Conservation (phyloP, 352 stramenopile genomes). For the Globisporangium viniferum region DNA sequence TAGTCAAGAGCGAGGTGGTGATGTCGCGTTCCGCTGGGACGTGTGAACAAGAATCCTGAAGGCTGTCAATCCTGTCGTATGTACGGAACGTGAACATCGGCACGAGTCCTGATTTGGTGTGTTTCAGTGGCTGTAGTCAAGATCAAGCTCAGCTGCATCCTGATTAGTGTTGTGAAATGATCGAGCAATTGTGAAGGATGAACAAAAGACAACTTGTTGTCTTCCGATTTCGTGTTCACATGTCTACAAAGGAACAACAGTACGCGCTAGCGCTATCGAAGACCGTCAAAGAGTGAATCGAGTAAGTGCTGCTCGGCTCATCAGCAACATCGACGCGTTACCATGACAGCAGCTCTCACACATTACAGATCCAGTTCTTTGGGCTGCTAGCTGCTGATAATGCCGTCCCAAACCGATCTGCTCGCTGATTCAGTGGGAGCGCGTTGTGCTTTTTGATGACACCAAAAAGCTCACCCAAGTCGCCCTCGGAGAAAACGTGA, state of each 20-base stretch:
- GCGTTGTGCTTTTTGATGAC: not conserved
- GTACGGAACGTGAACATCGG: not conserved
- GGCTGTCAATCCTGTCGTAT: not conserved
- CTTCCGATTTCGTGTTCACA: not conserved
- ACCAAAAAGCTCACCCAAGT: not conserved
- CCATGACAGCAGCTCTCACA: not conserved
- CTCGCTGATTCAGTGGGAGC: constrained; percentile 3
- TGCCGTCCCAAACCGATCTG: not conserved
- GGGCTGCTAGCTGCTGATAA: not conserved
- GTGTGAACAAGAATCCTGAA: not conserved
- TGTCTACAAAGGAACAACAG: not conserved
- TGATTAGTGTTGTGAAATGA: not conserved
- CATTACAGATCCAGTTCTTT: not conserved
- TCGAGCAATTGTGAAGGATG: not conserved
- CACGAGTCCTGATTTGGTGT: not conserved
- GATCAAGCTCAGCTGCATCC: not conserved
- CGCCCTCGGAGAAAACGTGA: not conserved
- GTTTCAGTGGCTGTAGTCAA: not conserved
- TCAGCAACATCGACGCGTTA: not conserved
- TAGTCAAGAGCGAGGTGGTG: not conserved
- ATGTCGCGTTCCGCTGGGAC: not conserved
- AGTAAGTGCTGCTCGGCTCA: not conserved
- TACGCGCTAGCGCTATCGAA: not conserved
- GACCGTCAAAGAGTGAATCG: not conserved
- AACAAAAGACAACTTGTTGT: not conserved